A percentile compares a stretch with the other conserved stretches of the same genome.
These are phyloP conservation scores for Aspergillus sclerotioniger DNA, from an alignment of 495 filamentous ascomycete species.

Conservation along the genomic window DNA sequence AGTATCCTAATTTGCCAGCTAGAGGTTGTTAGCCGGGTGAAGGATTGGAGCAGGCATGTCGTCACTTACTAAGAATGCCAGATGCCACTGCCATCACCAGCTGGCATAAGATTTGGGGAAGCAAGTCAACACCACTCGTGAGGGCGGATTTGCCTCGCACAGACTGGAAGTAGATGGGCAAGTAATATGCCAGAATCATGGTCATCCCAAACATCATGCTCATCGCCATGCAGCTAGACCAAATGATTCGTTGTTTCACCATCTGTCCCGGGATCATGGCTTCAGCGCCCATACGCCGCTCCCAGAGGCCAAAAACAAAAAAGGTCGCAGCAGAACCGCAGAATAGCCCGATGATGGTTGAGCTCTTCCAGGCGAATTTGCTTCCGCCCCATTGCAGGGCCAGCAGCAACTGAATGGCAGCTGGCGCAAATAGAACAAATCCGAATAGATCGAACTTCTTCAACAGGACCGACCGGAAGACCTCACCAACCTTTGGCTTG, in stretches of 20 bases:
- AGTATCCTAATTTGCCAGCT: slow-evolving; percentile 10
- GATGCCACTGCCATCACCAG: slow-evolving; percentile 37
- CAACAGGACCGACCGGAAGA: background rate
- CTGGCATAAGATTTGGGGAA: slow-evolving; percentile 42
- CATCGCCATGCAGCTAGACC: slow-evolving; percentile 4
- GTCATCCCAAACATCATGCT: slow-evolving; percentile 1
- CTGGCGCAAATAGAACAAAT: slow-evolving; percentile 35
- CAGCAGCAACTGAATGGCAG: slow-evolving; percentile 39
- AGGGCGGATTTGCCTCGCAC: slow-evolving; percentile 24
- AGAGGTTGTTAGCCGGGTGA: background rate
- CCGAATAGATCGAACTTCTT: slow-evolving; percentile 35
- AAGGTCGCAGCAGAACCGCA: slow-evolving; percentile 39
- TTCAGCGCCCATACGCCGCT: slow-evolving; percentile 38
- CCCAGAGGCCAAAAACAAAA: slow-evolving; percentile 41
- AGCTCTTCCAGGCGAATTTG: slow-evolving; percentile 38
- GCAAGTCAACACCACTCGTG: slow-evolving; percentile 28
- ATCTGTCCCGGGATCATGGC: slow-evolving; percentile 43
- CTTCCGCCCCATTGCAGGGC: slow-evolving; percentile 42
- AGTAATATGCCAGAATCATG: slow-evolving; percentile 20
- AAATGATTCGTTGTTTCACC: background rate
- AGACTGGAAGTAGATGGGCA: slow-evolving; percentile 39
- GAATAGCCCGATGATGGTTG: slow-evolving; percentile 43
- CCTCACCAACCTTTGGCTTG: background rate
- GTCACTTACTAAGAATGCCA: slow-evolving; percentile 27
- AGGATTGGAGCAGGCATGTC: background rate